Evolutionary conservation across 768 basidiomycete species (phyloP), one percentile per base, ranked within the genome.

Genomic region (Phanerochaete sordida): DNA sequence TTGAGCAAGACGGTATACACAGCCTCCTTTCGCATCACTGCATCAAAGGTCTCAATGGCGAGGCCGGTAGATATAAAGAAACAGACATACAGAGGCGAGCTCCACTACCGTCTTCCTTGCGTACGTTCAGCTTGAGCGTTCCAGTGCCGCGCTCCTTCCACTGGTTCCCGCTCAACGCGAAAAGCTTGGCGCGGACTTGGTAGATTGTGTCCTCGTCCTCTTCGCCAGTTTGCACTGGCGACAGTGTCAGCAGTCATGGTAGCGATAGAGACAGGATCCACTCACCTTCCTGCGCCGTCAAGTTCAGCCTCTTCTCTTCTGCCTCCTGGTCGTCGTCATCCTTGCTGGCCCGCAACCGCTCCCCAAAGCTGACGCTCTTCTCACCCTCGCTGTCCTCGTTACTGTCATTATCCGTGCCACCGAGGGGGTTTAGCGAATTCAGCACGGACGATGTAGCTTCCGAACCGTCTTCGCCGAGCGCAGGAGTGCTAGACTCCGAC

Each of bases 21-120:
- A 0, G 90, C 91, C 66, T 93, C 91, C 70, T 91, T 92, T 62
- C 91, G 82, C 90, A 93, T 91, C 21, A 93, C 91, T 92, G 35
- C 65, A 50, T 24, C 21, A 55, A 51, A 26, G 54, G 13, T 16
- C 54, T 51, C 51, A 30, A 27, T 45, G 31, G 2, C 16, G 21
- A 52, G 31, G 23, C 23, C 1, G 60, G 49, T 12, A 15, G 12
- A 13, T 9, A 33, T 26, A 27, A 46, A 27, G 23, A 28, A 24
- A 46, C 62, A 61, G 39, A 73, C 79, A 44, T 69, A 90, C 90
- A 79, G 51, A 92, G 74, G 46, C 90, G 86, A 57, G 90, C 88
- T 16, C 85, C 85, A 24, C 76, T 77, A 53, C 86, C 88, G 68
- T 91, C 89, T 27, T 76, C 72, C 69, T 72, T 79, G 76, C 70